Evolutionary conservation across 176 grass and related monocot species (phyloP), one percentile per base, ranked within the genome.

Genomic region (Musa acuminata): DNA sequence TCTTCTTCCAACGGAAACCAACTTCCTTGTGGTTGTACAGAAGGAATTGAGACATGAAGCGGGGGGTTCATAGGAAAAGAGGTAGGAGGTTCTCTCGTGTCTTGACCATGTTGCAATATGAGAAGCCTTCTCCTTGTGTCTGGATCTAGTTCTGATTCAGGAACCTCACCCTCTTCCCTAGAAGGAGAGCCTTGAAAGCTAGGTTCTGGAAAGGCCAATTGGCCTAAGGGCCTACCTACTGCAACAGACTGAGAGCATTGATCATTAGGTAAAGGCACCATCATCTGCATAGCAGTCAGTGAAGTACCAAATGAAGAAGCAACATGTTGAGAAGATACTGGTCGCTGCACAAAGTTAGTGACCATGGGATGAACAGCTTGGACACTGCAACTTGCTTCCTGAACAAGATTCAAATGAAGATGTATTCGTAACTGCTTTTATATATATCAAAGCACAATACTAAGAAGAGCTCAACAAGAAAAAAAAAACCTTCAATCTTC

Each of bases 61-160:
- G 80, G 70, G 49, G 89, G 52, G 53, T 52, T 69, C 23, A 27
- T 81, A 49, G 84, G 74, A 81, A 82, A 49, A 23, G 78, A 67
- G 48, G 80, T 80, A 55, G 82, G 51, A 81, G 82, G 55, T 77
- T 96, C 89, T 83, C 84, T 85, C 51, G 78, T 86, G 75, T 96
- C 89, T 83, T 96, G 92, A 82, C 92, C 92, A 85, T 96, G 87
- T 74, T 96, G 92, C 73, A 96, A 89, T 77, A 96, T 96, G 64
- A 96, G 86, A 80, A 96, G 84, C 69, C 92, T 87, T 85, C 92
- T 96, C 79, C 89, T 87, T 20, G 85, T 92, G 76, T 97, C 85
- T 69, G 89, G 93, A 79, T 92, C 93, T 79, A 97, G 80, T 76
- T 97, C 90, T 81, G 87, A 92, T 72, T 97, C 87, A 63, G 87